Conservation (phyloP, 129 eudicot genomes). For the Helichrysum umbraculigerum region DNA sequence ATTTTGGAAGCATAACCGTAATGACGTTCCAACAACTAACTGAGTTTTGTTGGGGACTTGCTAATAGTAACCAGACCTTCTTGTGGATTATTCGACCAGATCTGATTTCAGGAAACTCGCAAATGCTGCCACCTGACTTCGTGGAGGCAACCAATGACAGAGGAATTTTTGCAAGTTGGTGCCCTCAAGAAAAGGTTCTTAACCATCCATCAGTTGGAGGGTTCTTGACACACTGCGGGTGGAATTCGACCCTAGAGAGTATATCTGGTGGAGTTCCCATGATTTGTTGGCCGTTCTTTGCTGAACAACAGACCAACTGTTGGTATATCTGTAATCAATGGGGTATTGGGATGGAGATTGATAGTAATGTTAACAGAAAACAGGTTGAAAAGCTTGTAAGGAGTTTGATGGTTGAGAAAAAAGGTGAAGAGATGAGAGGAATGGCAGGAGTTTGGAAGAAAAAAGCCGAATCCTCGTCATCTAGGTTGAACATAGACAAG, state of each 20-base stretch:
- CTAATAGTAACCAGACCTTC: neutral
- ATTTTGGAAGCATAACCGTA: neutral
- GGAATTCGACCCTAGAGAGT: no score
- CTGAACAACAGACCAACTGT: no score
- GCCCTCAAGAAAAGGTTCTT: no score
- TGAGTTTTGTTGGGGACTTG: neutral
- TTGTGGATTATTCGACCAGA: neutral
- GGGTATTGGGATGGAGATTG: no score
- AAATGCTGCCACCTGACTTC: no score
- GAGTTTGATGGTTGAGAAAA: slow-evolving; percentile 21
- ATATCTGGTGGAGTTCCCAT: no score
- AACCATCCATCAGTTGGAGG: no score
- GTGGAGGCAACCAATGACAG: no score
- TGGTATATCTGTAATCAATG: no score
- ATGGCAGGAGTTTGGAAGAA: slow-evolving; percentile 24
- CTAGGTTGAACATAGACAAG: slow-evolving; percentile 35
- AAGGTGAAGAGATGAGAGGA: slow-evolving; percentile 31
- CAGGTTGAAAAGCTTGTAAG: neutral
- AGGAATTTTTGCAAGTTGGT: no score
- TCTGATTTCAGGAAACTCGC: neutral
- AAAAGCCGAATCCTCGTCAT: slow-evolving; percentile 25
- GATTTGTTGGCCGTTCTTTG: no score
- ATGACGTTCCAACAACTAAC: neutral
- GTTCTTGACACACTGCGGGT: no score
- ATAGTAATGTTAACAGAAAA: slow-evolving; percentile 4